phyloP scores from a whole-genome alignment of 305 asterid species.

The Caryopteris hybrid region DNA sequence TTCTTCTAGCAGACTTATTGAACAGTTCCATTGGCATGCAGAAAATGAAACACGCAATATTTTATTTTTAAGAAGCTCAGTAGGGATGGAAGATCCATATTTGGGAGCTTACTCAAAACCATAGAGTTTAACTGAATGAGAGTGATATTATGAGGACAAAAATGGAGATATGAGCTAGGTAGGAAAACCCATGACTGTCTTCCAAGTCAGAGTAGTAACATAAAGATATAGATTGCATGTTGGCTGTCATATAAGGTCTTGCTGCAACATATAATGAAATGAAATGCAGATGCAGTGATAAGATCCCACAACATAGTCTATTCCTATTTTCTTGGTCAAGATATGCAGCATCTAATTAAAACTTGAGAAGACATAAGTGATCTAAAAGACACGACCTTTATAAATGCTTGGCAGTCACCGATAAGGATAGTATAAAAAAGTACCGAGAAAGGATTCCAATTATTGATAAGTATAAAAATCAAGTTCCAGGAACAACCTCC shows the following conservation, averaged over 20 bases:
- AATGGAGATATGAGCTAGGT: background rate
- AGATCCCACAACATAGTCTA: background rate
- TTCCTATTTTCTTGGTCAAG: background rate
- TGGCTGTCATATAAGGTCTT: background rate
- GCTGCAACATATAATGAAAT: background rate
- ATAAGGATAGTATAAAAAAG: background rate
- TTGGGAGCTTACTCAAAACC: conserved; percentile 2
- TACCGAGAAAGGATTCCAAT: background rate
- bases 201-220: background rate
- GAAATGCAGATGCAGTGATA: background rate
- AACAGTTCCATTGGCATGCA: background rate
- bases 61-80: conserved; percentile 4
- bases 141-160: background rate
- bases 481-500: background rate
- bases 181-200: background rate
- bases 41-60: background rate
- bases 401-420: background rate
- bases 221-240: background rate
- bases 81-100: background rate
- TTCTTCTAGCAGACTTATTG: background rate
- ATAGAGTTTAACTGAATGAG: background rate
- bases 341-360: background rate
- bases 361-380: conserved; percentile 5
- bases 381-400: background rate
- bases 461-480: background rate